Conservation (phyloP, 768 basidiomycete genomes). For the Podaxis pistillaris region DNA sequence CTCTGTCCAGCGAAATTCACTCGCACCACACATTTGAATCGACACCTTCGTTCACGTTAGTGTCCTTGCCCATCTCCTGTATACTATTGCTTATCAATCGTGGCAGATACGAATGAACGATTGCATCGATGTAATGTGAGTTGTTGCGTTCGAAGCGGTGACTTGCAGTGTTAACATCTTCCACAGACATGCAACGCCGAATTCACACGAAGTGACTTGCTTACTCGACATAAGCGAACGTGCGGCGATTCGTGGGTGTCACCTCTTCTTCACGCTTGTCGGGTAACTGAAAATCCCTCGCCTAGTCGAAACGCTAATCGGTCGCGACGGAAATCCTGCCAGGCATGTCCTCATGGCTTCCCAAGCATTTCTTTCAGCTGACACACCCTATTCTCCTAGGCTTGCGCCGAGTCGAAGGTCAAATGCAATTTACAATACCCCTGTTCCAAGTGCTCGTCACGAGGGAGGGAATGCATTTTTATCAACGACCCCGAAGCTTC, state of each 20-base stretch:
- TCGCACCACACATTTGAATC: conserved; percentile 69
- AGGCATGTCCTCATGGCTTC: conserved; percentile 27
- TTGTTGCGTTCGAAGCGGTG: conserved; percentile 1
- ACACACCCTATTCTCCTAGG: conserved; percentile 25
- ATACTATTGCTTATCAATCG: conserved; percentile 11
- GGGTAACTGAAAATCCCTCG: neutral
- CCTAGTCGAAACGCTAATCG: conserved; percentile 44
- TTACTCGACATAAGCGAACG: conserved; percentile 69
- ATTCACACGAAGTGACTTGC: conserved; percentile 72
- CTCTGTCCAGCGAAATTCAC: conserved; percentile 75
- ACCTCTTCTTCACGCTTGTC: conserved; percentile 13
- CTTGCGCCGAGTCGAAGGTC: conserved; percentile 74
- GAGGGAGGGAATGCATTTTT: conserved; percentile 66
- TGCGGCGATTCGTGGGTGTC: conserved; percentile 65
- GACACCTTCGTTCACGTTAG: conserved; percentile 72
- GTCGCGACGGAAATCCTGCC: conserved; percentile 67
- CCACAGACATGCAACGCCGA: conserved; percentile 61
- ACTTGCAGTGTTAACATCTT: conserved; percentile 7
- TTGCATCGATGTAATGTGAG: conserved; percentile 63
- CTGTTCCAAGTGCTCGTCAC: conserved; percentile 62
- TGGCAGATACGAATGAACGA: conserved; percentile 63
- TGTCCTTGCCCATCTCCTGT: conserved; percentile 10
- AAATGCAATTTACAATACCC: conserved; percentile 70
- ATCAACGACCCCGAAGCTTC: conserved; percentile 47
- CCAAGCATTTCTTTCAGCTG: conserved; percentile 8